Base-by-base conservation (phyloP, 2,329 filamentous ascomycete species). In the Penicillium expansum region DNA sequence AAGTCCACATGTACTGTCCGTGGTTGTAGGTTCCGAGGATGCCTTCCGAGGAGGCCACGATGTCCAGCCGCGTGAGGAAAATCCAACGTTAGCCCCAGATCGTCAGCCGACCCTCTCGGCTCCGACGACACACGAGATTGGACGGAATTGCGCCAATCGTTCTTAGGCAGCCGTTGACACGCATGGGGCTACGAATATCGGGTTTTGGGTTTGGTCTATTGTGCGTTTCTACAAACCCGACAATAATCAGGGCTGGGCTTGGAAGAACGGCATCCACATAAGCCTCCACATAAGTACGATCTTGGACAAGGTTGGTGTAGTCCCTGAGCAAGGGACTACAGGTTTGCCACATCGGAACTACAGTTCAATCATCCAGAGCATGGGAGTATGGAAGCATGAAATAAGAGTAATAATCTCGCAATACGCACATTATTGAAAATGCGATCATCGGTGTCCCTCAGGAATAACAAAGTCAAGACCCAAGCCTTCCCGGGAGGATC, bases 81-180 rank as follows among this genome's bases (percentile, higher is more conserved):
- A 49, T 55, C 52, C 20, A 37, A 32, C 41, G 27, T 48, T 49
- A 38, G 52, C 29, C 44, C 27, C 37, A 50, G 45, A 50, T 55
- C 44, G 47, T 49, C 52, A 49, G 49, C 29, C 49, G 52, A 42
- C 52, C 30, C 38, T 55, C 45, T 55, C 45, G 52, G 52, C 45
- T 50, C 45, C 52, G 37, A 49, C 22, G 24, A 48, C 49, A 32
- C 35, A 42, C 37, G n/a, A 27, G 49, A 8, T 14, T 45, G 18
- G 43, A 30, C 18, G 4, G 9, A 47, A 35, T 11, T 13, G 14
- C 30, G 14, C 30, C 30, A 24, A 35, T 35, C 4, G 44, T 24
- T n/a, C 20, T 14, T 33, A 47, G 13, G 20, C 43, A 16, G 22
- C 11, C 14, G 2, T 45, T 14, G 11, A 29, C 9, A 27, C 5